Evolutionary conservation across 2,329 filamentous ascomycete species (phyloP).

Genomic region (Colletotrichum shisoi): DNA sequence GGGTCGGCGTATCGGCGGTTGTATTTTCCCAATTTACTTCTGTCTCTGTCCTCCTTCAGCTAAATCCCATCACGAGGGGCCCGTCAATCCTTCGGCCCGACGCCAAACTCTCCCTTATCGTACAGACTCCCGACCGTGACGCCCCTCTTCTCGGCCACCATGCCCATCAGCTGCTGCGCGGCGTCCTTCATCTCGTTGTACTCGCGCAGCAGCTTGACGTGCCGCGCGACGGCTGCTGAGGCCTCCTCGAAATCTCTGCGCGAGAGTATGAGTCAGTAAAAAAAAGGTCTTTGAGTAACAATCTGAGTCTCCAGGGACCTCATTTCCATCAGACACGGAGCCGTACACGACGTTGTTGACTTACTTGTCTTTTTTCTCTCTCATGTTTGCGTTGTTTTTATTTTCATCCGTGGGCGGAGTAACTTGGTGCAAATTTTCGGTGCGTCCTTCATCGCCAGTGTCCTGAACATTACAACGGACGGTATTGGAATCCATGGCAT

Average conservation of each 20-base stretch:
- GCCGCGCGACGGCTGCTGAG: conserved; percentile 22
- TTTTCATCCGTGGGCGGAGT: fast-evolving
- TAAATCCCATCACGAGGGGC: background rate
- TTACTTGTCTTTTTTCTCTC: background rate
- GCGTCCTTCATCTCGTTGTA: conserved; percentile 53
- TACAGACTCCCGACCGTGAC: conserved; percentile 48
- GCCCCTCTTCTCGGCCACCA: conserved; percentile 50
- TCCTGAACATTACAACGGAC: fast-evolving
- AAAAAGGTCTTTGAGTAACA: fast-evolving
- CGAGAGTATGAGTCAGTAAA: background rate
- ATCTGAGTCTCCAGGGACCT: fast-evolving
- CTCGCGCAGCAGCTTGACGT: conserved; percentile 42
- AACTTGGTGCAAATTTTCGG: fast-evolving
- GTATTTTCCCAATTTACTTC: background rate
- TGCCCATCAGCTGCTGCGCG: conserved; percentile 51
- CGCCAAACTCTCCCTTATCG: conserved; percentile 45
- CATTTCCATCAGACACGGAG: fast-evolving
- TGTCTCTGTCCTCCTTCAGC: background rate
- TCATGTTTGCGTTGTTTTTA: fast-evolving
- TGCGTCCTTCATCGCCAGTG: no score
- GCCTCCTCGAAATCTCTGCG: conserved; percentile 30
- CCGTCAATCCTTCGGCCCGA: conserved; percentile 44
- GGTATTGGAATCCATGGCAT: fast-evolving
- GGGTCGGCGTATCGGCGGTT: no score
- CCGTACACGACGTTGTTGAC: fast-evolving